These are phyloP conservation scores for Thraustotheca clavata DNA, from an alignment of 352 stramenopile species.

Conservation along the genomic window DNA sequence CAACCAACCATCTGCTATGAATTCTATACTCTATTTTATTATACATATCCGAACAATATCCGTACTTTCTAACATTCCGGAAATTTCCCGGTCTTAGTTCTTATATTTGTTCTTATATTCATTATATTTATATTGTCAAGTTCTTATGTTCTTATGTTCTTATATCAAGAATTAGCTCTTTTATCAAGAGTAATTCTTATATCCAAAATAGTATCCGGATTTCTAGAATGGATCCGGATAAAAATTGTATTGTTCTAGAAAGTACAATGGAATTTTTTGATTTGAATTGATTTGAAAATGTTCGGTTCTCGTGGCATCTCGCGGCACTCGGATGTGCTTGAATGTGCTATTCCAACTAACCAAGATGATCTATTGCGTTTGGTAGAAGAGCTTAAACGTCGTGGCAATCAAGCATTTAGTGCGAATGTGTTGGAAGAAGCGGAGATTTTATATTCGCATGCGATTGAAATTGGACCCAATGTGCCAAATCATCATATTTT, in stretches of 20 bases:
- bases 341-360: slow-evolving; percentile 38
- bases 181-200: slow-evolving; percentile 4
- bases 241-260: slow-evolving; percentile 16
- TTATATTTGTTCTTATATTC: neutral
- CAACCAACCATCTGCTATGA: too few relatives aligned
- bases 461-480: slow-evolving; percentile 73
- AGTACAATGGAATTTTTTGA: slow-evolving; percentile 3
- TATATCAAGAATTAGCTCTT: too few relatives aligned
- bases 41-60: too few relatives aligned
- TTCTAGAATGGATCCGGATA: neutral
- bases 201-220: neutral
- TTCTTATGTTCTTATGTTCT: too few relatives aligned
- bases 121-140: too few relatives aligned
- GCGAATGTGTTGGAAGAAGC: slow-evolving; percentile 86
- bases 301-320: slow-evolving; percentile 59
- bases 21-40: too few relatives aligned
- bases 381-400: slow-evolving; percentile 81
- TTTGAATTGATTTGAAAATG: slow-evolving; percentile 29
- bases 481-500: slow-evolving; percentile 76
- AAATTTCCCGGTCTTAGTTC: too few relatives aligned
- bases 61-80: too few relatives aligned
- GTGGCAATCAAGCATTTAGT: slow-evolving; percentile 80
- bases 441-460: slow-evolving; percentile 95
- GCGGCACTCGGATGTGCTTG: slow-evolving; percentile 74
- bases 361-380: slow-evolving; percentile 46